Percentiles rank a stretch among this genome's conserved stretches.
phyloP scores from a whole-genome alignment of 116 monocot species.

The Posidonia oceanica region DNA sequence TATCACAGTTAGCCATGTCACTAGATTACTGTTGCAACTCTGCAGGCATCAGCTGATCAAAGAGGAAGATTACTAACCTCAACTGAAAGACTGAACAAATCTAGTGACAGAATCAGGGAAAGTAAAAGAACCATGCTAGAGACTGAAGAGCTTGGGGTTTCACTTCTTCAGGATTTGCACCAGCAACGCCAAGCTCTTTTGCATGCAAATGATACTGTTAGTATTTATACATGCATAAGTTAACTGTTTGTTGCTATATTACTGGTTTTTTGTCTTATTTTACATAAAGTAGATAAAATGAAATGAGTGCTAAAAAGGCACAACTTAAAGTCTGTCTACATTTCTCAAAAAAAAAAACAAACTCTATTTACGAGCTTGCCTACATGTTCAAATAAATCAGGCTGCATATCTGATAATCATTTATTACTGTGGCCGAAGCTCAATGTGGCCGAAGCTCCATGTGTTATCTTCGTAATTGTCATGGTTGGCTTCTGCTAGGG shows the following conservation, averaged over 20 bases:
- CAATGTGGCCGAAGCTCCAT: too few relatives aligned
- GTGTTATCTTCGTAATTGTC: too few relatives aligned
- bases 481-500: too few relatives aligned
- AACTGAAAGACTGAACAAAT: constrained; percentile 55
- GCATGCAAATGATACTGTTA: constrained; percentile 54
- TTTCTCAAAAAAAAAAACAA: too few relatives aligned
- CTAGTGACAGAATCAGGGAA: constrained; percentile 59
- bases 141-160: constrained; percentile 74
- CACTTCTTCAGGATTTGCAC: constrained; percentile 64
- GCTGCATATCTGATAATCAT: too few relatives aligned
- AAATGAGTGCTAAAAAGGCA: too few relatives aligned
- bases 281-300: neutral
- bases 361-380: too few relatives aligned
- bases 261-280: neutral
- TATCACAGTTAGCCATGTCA: too few relatives aligned
- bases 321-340: too few relatives aligned
- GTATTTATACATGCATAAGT: constrained; percentile 5
- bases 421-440: too few relatives aligned
- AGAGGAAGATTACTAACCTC: constrained; percentile 46
- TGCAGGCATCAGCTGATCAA: constrained; percentile 57
- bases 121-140: constrained; percentile 62
- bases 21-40: neutral
- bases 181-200: constrained; percentile 69
- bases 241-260: neutral
- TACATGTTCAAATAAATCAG: too few relatives aligned